Percentiles rank a stretch among this genome's conserved stretches.
phyloP scores from a whole-genome alignment of 495 filamentous ascomycete species.

The Aspergillus bridgeri region DNA sequence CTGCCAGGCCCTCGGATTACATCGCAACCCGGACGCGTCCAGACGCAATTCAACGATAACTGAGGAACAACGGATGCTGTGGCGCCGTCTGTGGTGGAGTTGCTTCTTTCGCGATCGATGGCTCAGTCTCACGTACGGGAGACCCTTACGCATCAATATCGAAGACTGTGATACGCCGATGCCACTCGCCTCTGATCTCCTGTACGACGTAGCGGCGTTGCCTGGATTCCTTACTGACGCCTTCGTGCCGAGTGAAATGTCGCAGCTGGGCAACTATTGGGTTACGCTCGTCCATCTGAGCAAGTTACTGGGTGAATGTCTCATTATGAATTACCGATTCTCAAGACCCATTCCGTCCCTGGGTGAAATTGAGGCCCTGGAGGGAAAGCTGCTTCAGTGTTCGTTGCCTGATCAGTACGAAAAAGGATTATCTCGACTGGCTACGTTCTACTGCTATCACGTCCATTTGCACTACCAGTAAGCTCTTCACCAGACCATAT shows the following conservation, averaged over 20 bases:
- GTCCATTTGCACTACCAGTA: conserved; percentile 36
- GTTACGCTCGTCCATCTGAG: conserved; percentile 28
- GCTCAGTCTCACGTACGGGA: conserved; percentile 34
- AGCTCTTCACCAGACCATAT: conserved; percentile 2
- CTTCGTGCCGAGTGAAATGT: conserved; percentile 23
- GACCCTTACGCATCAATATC: conserved; percentile 34
- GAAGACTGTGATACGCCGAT: conserved; percentile 32
- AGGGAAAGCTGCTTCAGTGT: conserved; percentile 17
- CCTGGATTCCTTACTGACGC: background rate
- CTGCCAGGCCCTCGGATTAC: conserved; percentile 33
- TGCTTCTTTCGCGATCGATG: conserved; percentile 39
- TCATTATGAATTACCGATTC: conserved; percentile 22
- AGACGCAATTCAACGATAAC: conserved; percentile 20
- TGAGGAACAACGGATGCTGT: conserved; percentile 27
- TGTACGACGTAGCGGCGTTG: conserved; percentile 24
- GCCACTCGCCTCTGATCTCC: conserved; percentile 25
- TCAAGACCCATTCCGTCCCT: conserved; percentile 11
- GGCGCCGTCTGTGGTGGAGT: conserved; percentile 41
- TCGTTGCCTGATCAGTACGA: conserved; percentile 21
- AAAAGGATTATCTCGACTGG: conserved; percentile 8
- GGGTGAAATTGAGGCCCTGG: conserved; percentile 23
- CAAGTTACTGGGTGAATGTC: conserved; percentile 20
- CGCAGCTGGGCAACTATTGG: conserved; percentile 26
- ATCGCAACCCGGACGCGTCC: conserved; percentile 22
- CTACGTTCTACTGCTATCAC: conserved; percentile 27